phyloP scores from a whole-genome alignment of 108 stramenopile species.

The Nitzschia palea region DNA sequence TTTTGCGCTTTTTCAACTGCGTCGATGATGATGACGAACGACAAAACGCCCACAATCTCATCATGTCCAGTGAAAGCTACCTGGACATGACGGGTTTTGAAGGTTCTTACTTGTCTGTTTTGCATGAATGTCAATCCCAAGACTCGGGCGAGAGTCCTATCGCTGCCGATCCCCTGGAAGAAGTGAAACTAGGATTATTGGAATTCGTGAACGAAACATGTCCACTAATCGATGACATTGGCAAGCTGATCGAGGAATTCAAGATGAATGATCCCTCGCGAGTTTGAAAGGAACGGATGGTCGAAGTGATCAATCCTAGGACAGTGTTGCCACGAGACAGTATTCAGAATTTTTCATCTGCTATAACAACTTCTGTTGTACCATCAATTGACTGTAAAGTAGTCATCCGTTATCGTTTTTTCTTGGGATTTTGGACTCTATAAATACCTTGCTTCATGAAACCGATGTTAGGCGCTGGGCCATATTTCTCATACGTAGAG shows the following conservation, averaged over 20 bases:
- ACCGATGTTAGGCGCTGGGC: constrained; percentile 77
- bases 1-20: constrained; percentile 27
- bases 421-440: constrained; percentile 41
- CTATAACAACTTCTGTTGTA: not conserved
- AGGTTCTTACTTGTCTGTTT: not conserved
- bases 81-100: constrained; percentile 11
- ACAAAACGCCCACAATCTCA: constrained; percentile 9
- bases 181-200: constrained; percentile 14
- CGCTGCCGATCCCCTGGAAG: constrained; percentile 11
- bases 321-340: too few species aligned
- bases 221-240: constrained; percentile 46
- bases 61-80: constrained; percentile 31
- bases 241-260: constrained; percentile 47
- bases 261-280: constrained; percentile 73
- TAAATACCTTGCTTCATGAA: constrained; percentile 75
- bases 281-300: constrained; percentile 31
- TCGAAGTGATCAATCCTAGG: too few species aligned
- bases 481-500: constrained; percentile 34
- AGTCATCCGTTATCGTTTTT: not conserved
- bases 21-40: constrained; percentile 22
- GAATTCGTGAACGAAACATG: constrained; percentile 37
- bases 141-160: not conserved
- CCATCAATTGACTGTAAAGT: not conserved
- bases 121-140: not conserved
- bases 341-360: not conserved